These are phyloP conservation scores for Ilex aquifolium DNA, from an alignment of 257 asterid genomes.

Conservation along the genomic window DNA sequence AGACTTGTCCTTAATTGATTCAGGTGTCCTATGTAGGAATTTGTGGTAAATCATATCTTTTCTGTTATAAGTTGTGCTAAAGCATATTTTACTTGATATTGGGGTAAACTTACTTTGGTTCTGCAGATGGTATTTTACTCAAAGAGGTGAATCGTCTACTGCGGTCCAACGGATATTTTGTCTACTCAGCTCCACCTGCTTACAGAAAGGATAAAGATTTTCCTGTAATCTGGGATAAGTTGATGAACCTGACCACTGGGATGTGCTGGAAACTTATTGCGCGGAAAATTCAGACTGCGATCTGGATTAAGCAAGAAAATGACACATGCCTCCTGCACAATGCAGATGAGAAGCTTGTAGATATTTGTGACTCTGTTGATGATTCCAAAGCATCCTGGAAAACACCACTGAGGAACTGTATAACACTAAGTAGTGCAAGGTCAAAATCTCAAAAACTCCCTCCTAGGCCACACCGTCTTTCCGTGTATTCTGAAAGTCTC, in stretches of 20 bases:
- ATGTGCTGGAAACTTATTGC: constrained; percentile 99
- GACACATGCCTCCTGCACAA: constrained; percentile 56
- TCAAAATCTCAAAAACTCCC: constrained; percentile 41
- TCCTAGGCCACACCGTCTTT: constrained; percentile 77
- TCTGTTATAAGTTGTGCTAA: background rate
- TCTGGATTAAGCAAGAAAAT: constrained; percentile 70
- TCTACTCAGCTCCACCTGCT: constrained; percentile 97
- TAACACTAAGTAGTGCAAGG: constrained; percentile 18
- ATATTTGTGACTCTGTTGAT: constrained; percentile 52
- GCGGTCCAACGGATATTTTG: constrained; percentile 74
- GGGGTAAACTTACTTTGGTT: background rate
- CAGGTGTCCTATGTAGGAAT: too few relatives aligned
- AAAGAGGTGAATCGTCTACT: constrained; percentile 81
- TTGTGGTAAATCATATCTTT: background rate
- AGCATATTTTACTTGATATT: constrained; percentile 3
- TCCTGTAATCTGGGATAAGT: constrained; percentile 75
- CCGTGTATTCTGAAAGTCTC: constrained; percentile 65
- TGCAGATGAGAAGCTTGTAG: constrained; percentile 43
- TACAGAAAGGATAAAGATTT: constrained; percentile 85
- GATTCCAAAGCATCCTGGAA: constrained; percentile 52
- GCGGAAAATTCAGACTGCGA: constrained; percentile 84
- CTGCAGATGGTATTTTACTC: constrained; percentile 82
- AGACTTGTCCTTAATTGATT: too few relatives aligned
- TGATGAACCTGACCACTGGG: constrained; percentile 63
- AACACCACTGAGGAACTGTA: constrained; percentile 50